Conservation (phyloP, 257 asterid genomes). For the Buddleja alternifolia region DNA sequence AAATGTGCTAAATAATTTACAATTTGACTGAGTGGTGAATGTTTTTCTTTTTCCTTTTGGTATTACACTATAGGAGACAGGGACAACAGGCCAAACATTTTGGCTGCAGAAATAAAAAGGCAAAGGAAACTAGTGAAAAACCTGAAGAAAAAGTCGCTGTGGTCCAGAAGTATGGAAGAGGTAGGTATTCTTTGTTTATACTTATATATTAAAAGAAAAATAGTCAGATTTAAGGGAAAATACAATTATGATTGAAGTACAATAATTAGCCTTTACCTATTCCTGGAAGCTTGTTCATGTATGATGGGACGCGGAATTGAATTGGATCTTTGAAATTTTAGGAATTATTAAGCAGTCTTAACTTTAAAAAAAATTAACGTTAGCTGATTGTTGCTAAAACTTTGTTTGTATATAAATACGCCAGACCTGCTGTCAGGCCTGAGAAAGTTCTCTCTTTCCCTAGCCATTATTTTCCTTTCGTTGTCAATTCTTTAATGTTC, state of each 20-base stretch:
- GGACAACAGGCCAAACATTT: slow-evolving; percentile 49
- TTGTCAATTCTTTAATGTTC: not conserved
- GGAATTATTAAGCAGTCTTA: not conserved
- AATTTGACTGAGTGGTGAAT: not conserved
- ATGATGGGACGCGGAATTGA: not conserved
- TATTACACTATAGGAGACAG: slow-evolving; percentile 38
- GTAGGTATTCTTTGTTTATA: slow-evolving; percentile 44
- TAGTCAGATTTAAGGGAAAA: not conserved
- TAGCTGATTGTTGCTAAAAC: too few species aligned
- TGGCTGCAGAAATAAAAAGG: slow-evolving; percentile 57
- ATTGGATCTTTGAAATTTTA: not conserved
- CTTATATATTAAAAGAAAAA: slow-evolving; percentile 1
- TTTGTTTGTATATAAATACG: too few species aligned
- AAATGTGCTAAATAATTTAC: slow-evolving; percentile 3
- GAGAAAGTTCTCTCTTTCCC: not conserved
- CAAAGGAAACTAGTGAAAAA: slow-evolving; percentile 62
- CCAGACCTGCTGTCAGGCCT: not conserved
- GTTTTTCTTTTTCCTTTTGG: slow-evolving; percentile 15
- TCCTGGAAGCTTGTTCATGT: not conserved
- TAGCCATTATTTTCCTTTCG: not conserved
- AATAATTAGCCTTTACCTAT: not conserved
- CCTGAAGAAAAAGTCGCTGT: slow-evolving; percentile 72
- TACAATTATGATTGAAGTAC: not conserved
- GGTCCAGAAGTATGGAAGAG: slow-evolving; percentile 87
- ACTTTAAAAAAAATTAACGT: too few species aligned